phyloP scores from a whole-genome alignment of 257 asterid genomes.

The Verbena officinalis region DNA sequence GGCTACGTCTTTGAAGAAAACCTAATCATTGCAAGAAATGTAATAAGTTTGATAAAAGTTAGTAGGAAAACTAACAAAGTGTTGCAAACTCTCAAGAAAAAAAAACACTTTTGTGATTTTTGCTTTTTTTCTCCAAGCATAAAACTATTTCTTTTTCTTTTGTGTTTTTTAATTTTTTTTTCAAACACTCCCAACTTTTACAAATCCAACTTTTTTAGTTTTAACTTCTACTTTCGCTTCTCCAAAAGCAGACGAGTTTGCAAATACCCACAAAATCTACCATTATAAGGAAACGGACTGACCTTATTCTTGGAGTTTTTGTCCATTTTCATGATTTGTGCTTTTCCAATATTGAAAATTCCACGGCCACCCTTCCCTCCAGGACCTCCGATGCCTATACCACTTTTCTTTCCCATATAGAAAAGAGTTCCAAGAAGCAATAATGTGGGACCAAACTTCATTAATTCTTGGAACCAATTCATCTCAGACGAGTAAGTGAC shows the following conservation, averaged over 20 bases:
- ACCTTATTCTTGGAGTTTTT: slow-evolving; percentile 90
- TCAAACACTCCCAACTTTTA: too few relatives aligned
- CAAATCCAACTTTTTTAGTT: too few relatives aligned
- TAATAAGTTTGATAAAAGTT: slow-evolving; percentile 2
- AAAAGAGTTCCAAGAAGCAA: slow-evolving; percentile 44
- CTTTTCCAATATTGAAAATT: slow-evolving; percentile 75
- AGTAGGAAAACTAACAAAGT: too few relatives aligned
- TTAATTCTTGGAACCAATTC: slow-evolving; percentile 51
- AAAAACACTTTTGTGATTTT: too few relatives aligned
- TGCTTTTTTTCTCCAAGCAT: too few relatives aligned
- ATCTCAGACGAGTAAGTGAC: slow-evolving; percentile 58
- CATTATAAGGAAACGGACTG: slow-evolving; percentile 2
- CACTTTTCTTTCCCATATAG: slow-evolving; percentile 55
- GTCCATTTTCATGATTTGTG: slow-evolving; percentile 72
- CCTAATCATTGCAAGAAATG: slow-evolving; percentile 43
- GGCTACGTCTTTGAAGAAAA: slow-evolving; percentile 89
- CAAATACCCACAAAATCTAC: slow-evolving; percentile 10
- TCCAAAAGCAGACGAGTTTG: too few relatives aligned
- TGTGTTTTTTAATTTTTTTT: too few relatives aligned
- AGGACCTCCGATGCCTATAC: slow-evolving; percentile 68
- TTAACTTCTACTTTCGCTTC: too few relatives aligned
- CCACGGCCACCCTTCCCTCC: slow-evolving; percentile 78
- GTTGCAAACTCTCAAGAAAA: too few relatives aligned
- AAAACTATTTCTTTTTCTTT: too few relatives aligned
- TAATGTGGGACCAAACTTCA: slow-evolving; percentile 45